Percentiles rank a stretch among this genome's conserved stretches.
Conservation (phyloP, 2,329 filamentous ascomycete genomes). For the Colletotrichum lini region DNA sequence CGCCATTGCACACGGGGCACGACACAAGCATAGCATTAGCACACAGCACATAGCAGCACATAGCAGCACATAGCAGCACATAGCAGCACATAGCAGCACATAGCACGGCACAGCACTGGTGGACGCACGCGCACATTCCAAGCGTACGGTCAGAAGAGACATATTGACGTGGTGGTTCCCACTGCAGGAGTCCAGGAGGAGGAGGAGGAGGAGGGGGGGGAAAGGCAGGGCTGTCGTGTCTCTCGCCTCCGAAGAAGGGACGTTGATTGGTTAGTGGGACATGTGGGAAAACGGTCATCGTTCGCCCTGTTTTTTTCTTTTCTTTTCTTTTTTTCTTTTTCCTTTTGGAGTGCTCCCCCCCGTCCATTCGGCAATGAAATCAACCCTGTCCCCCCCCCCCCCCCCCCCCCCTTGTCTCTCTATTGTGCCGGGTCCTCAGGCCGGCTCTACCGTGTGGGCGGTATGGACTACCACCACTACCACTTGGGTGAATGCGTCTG, state of each 20-base stretch:
- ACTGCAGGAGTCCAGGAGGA: neutral
- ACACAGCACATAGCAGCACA: neutral
- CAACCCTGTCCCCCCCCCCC: neutral
- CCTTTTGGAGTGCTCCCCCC: neutral
- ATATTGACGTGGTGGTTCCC: neutral
- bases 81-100: no score
- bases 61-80: neutral
- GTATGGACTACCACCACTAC: no score
- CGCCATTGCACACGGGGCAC: no score
- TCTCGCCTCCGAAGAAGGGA: neutral
- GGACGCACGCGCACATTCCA: neutral
- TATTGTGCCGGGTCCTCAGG: neutral
- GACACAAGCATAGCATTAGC: no score
- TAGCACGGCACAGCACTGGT: neutral
- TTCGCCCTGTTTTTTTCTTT: conserved; percentile 39
- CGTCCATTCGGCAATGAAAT: no score
- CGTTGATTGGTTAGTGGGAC: conserved; percentile 28
- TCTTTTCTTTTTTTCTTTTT: no score
- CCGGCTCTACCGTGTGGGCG: conserved; percentile 1
- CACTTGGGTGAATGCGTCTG: no score
- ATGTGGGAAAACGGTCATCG: conserved; percentile 33
- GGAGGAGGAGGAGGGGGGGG: neutral
- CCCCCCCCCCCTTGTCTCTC: neutral
- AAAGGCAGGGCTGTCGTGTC: conserved; percentile 39
- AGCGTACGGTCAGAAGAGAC: neutral